Conservation (phyloP, 768 basidiomycete genomes). For the Pleurotus tuber-regium region DNA sequence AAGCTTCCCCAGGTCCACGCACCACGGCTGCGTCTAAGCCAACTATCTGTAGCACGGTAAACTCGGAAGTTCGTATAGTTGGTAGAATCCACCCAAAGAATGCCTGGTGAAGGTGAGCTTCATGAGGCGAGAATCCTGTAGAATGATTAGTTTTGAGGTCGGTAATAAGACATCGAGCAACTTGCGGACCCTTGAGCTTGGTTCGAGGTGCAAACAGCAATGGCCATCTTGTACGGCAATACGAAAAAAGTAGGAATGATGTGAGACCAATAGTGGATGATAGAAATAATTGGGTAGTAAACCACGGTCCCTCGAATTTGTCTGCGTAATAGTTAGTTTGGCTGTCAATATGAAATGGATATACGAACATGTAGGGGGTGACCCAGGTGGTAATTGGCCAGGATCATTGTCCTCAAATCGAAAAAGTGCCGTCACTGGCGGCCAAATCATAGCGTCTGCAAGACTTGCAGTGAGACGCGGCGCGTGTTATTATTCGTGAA, state of each 20-base stretch:
- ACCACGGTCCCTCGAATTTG: slow-evolving; percentile 93
- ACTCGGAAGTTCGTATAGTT: slow-evolving; percentile 87
- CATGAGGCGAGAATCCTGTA: slow-evolving; percentile 88
- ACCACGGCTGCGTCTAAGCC: slow-evolving; percentile 97
- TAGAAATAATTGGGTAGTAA: slow-evolving; percentile 84
- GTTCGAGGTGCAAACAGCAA: slow-evolving; percentile 90
- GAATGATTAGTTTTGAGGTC: no score
- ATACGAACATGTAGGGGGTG: slow-evolving; percentile 60
- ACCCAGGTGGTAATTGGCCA: slow-evolving; percentile 53
- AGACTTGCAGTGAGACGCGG: no score
- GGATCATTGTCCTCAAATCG: slow-evolving; percentile 38
- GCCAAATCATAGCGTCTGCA: no score
- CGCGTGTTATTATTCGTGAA: no score
- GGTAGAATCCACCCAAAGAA: slow-evolving; percentile 98
- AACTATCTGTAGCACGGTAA: slow-evolving; percentile 92
- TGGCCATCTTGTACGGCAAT: slow-evolving; percentile 85
- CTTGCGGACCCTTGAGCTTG: slow-evolving; percentile 78
- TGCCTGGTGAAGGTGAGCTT: slow-evolving; percentile 81
- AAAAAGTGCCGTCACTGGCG: no score
- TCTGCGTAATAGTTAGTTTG: slow-evolving; percentile 35
- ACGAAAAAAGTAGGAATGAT: slow-evolving; percentile 87
- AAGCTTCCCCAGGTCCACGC: slow-evolving; percentile 27
- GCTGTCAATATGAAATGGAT: slow-evolving; percentile 5
- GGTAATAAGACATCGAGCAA: slow-evolving; percentile 8
- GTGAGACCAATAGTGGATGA: slow-evolving; percentile 73